phyloP scores from a whole-genome alignment of 306 rosid species.

The Alnus rubra region DNA sequence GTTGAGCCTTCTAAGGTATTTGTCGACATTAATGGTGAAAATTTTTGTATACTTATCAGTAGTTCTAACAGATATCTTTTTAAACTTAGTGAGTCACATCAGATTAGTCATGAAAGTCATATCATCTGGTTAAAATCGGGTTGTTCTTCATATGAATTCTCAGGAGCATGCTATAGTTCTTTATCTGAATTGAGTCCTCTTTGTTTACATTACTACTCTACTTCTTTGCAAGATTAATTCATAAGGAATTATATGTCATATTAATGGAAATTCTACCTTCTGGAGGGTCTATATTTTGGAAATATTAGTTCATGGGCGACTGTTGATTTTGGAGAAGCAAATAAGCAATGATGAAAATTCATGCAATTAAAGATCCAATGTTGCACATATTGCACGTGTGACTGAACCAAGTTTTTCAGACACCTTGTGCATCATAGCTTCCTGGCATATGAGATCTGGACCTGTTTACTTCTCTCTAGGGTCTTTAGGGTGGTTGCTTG shows the following conservation, averaged over 20 bases:
- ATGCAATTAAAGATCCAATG: not conserved
- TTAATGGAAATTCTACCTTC: not conserved
- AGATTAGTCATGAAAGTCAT: not conserved
- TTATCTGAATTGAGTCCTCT: not conserved
- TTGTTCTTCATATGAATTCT: not conserved
- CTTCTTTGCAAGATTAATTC: not conserved
- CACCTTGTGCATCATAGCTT: conserved; percentile 17
- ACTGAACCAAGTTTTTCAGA: not conserved
- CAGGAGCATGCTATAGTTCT: not conserved
- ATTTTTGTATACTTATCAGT: not conserved
- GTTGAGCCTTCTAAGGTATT: too few relatives aligned
- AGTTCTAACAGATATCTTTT: not conserved
- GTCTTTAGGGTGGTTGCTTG: not conserved
- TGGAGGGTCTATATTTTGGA: conserved; percentile 1
- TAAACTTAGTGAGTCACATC: not conserved
- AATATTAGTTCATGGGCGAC: conserved; percentile 8
- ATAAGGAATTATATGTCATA: not conserved
- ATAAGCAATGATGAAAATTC: not conserved
- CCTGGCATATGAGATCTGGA: conserved; percentile 12
- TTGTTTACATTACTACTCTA: not conserved
- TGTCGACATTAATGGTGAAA: too few relatives aligned
- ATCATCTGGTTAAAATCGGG: not conserved
- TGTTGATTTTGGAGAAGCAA: not conserved
- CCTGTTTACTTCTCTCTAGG: not conserved
- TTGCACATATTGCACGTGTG: conserved; percentile 13